Conservation (phyloP, 352 stramenopile genomes). For the Phytopythium montanum region DNA sequence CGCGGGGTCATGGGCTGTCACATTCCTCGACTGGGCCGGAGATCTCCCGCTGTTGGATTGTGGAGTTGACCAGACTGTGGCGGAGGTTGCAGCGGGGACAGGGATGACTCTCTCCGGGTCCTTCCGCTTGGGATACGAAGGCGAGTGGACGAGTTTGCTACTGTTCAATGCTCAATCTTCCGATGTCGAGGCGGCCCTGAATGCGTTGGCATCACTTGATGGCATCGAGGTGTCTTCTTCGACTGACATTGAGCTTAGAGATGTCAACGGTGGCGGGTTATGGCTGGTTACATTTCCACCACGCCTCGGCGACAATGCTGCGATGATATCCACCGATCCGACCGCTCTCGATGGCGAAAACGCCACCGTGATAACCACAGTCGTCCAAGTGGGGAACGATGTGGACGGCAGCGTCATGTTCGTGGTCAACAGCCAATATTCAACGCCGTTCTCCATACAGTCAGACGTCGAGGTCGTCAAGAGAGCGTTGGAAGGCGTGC, state of each 20-base stretch:
- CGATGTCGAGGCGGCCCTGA: constrained; percentile 29
- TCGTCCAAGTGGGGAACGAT: constrained; percentile 28
- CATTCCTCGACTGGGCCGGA: constrained; percentile 41
- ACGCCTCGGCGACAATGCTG: constrained; percentile 20
- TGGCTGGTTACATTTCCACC: constrained; percentile 49
- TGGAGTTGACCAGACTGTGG: constrained; percentile 35
- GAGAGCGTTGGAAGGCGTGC: not conserved
- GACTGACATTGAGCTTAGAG: not conserved
- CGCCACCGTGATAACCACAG: constrained; percentile 11
- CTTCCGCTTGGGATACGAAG: constrained; percentile 27
- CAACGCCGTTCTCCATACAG: not conserved
- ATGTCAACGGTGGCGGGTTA: constrained; percentile 25
- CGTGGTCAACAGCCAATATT: not conserved
- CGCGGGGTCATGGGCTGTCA: constrained; percentile 34
- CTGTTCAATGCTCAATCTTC: constrained; percentile 17
- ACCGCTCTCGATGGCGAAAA: constrained; percentile 21
- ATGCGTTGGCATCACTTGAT: constrained; percentile 14
- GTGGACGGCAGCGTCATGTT: constrained; percentile 25
- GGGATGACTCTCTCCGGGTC: constrained; percentile 25
- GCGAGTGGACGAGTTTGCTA: constrained; percentile 25
- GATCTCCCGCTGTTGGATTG: constrained; percentile 32
- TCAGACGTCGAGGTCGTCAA: not conserved
- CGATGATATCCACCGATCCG: constrained; percentile 17
- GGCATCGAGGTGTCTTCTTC: constrained; percentile 20
- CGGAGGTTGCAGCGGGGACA: constrained; percentile 26